Evolutionary conservation across 2,329 filamentous ascomycete genomes (phyloP), one percentile per base, ranked within the genome.

Genomic region (Colletotrichum chlorophyti): DNA sequence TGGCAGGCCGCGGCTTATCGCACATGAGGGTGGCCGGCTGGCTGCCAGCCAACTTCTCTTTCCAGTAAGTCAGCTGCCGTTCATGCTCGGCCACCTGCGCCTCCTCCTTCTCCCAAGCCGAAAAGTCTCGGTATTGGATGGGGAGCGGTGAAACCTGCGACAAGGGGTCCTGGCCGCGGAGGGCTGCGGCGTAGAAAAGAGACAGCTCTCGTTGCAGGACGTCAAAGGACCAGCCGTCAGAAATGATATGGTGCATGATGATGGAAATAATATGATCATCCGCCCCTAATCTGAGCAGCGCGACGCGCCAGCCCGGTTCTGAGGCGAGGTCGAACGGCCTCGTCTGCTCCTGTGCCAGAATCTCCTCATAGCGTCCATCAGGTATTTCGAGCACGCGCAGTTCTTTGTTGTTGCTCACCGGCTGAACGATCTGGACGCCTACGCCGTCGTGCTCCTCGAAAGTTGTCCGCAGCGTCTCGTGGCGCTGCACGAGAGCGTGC

Each of bases 31-130:
- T 35, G 4, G 43, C 43, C 1, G 43, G 43, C 6, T 23, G 31
- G 15, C 27, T 34, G 15, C 74, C 65, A 49, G 83, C 80, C 15
- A 53, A 12, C 31, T 53, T 19, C 6, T 15, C 24, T 14, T 43
- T 45, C 50, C 50, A 53, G 15, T 43, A 53, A 2, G 15, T n/a
- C 7, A 43, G 29, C 6, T 43, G 50, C 3, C 38, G 23, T 14
- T 53, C 27, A 6, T 43, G n/a, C 3, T 45, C 50, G n/a, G 31
- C 31, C 10, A 34, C 23, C 6, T 53, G 50, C 1, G 15, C 24
- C 12, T 40, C 23, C 34, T 27, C 17, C 24, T 37, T 29, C 21
- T 37, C 19, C 34, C 50, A 29, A 5, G 21, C 11, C 2, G 37
- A 7, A 31, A 31, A 31, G 15, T 51, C 17, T 5, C 43, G 43